Conservation (phyloP, 1,284 basidiomycete species). For the Heliocybe sulcata region DNA sequence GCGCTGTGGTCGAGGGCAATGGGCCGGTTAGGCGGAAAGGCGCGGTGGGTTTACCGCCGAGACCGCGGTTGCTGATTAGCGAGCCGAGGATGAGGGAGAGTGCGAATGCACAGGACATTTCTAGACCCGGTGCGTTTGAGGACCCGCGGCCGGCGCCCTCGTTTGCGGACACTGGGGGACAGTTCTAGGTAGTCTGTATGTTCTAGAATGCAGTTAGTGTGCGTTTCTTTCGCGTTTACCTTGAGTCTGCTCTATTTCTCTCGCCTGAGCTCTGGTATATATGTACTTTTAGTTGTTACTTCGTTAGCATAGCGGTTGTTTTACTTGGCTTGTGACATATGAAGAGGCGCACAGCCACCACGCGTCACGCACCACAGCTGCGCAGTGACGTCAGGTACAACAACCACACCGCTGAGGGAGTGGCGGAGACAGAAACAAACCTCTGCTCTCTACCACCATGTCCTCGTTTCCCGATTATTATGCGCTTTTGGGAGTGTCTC, state of each 20-base stretch:
- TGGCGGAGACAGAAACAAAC: slow-evolving; percentile 15
- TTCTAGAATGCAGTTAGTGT: background rate
- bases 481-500: slow-evolving; percentile 48
- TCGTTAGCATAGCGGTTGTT: background rate
- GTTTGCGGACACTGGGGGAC: background rate
- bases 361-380: background rate
- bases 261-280: background rate
- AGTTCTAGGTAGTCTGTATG: background rate
- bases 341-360: background rate
- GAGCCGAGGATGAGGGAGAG: slow-evolving; percentile 19
- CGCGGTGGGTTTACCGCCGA: slow-evolving; percentile 18
- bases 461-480: slow-evolving; percentile 77
- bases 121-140: slow-evolving; percentile 29
- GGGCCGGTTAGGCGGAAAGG: slow-evolving; percentile 7
- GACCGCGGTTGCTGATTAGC: slow-evolving; percentile 25
- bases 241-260: background rate
- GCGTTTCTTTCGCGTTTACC: background rate
- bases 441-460: slow-evolving; percentile 24
- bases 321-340: background rate
- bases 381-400: slow-evolving; percentile 13
- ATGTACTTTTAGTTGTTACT: background rate
- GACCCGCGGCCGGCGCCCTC: slow-evolving; percentile 37
- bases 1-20: slow-evolving; percentile 3
- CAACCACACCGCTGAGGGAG: slow-evolving; percentile 20
- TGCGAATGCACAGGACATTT: slow-evolving; percentile 16